Evolutionary conservation across 305 asterid species (phyloP).

Genomic region (Fraxinus sp.): DNA sequence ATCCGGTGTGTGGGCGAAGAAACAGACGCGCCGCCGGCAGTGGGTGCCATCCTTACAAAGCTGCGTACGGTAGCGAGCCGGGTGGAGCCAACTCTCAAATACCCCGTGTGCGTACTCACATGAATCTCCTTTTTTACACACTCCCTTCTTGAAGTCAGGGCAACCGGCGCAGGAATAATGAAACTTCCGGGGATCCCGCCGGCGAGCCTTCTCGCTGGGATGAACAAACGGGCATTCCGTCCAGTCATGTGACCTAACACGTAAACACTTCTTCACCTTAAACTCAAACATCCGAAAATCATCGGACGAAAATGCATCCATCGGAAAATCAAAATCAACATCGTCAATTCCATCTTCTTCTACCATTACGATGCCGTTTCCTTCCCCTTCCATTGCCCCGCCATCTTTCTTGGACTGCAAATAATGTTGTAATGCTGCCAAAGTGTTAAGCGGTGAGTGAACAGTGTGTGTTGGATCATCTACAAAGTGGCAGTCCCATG

Average conservation of each 20-base stretch:
- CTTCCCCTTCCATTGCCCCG: background rate
- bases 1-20: slow-evolving; percentile 86
- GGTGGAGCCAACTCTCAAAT: slow-evolving; percentile 96
- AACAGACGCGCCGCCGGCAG: slow-evolving; percentile 81
- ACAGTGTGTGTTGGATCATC: slow-evolving; percentile 41
- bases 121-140: slow-evolving; percentile 64
- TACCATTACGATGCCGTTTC: background rate
- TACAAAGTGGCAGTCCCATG: slow-evolving; percentile 18
- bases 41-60: slow-evolving; percentile 90
- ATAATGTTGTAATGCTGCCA: slow-evolving; percentile 68
- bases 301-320: slow-evolving; percentile 81
- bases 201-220: slow-evolving; percentile 91
- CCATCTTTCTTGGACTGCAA: slow-evolving; percentile 62
- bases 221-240: slow-evolving; percentile 89
- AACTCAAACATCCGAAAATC: slow-evolving; percentile 86
- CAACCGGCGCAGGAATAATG: slow-evolving; percentile 76
- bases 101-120: slow-evolving; percentile 97
- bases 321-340: slow-evolving; percentile 54
- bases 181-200: slow-evolving; percentile 71
- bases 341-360: slow-evolving; percentile 35
- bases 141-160: slow-evolving; percentile 72
- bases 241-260: slow-evolving; percentile 92
- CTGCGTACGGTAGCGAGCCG: slow-evolving; percentile 89
- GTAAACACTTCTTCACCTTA: slow-evolving; percentile 73
- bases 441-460: slow-evolving; percentile 43